Evolutionary conservation across 129 eudicot species (phyloP), one percentile per base, ranked within the genome.

Genomic region (Logfia minima): DNA sequence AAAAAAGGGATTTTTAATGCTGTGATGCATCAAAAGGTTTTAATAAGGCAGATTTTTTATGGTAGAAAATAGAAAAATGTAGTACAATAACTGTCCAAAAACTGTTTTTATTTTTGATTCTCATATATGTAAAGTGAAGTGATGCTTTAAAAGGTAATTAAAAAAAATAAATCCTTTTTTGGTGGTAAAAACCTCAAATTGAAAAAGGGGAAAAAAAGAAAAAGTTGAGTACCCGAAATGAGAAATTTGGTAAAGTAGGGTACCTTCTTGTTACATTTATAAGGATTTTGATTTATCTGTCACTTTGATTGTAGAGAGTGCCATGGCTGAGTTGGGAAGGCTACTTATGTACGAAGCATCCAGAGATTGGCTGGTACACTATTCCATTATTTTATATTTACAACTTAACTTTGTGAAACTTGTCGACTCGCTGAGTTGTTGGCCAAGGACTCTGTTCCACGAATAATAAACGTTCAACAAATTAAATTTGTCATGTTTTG

Each of bases 261-360:
- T 13, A 45, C 17, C 16, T 45, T 45, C 13, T 16, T 69, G 17
- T 45, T 10, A 61, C 17, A 45, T 48, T 18, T 34, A 74, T 18
- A 60, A 63, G 43, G 21, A 5, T 71, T 41, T 8, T 55, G 11
- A 65, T 71, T 43, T 62, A 22, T 63, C 32, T 51, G 37, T 32
- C 29, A 29, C 4, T 70, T 16, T 14, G 58, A 26, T 75, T 84
- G 53, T 74, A 95, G 97, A 70, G 82, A 92, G 76, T 84, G 99
- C 99, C 14, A 95, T 95, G 97, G 95, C 96, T 71, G 99, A 95
- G 81, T 81, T 95, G 81, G 99, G 99, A 63, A 95, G 99, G 70
- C 80, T 95, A 83, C 92, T 95, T 61, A 85, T 95, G 45, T 95
- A 95, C 77, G 99, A 95, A 87, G 99, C 97, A 37, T 85, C 99